Base-by-base conservation (phyloP, 1,139 yeast genomes). In the Trichomonascaceae sp. region DNA sequence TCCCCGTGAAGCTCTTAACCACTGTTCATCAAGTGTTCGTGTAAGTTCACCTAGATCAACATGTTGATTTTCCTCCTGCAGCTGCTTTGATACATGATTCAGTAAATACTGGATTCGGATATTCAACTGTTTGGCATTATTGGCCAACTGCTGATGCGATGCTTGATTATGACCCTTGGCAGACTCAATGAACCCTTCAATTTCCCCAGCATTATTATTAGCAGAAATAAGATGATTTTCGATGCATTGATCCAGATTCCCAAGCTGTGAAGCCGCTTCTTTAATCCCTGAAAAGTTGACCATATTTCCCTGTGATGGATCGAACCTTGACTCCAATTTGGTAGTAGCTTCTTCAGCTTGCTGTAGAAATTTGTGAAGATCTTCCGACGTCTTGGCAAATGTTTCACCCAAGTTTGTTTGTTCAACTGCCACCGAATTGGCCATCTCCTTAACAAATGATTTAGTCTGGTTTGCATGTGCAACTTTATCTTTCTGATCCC, bases 11-110 rank as follows among this genome's bases (percentile, higher is more conserved):
- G 32, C 47, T 22, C 18, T 22, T 15, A 45, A 13, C 47, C 47
- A 45, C 18, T 45, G 36, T 9, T 24, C 47, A 15, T 45, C 47
- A 30, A 53, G 39, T 24, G 93, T 77, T 82, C 90, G 61, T 98
- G 98, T 61, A 85, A 86, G 66, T 81, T 93, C 66, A 82, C 81
- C 62, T 76, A 87, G 67, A 93, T 78, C 61, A 87, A 86, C 68
- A 48, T 47, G 41, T 50, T 54, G 13, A 30, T 32, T 17, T 20
- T 47, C 48, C 18, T 51, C 49, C 38, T 36, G 47, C n/a, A 56
- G 43, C 43, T 54, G 56, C 13, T 43, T 44, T 18, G 52, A 54
- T 36, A 57, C 45, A 39, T 52, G 47, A 8, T 39, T 36, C 20
- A 55, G 56, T 15, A 57, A 47, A 20, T 45, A 53, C 38, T 52